phyloP scores from a whole-genome alignment of 1,284 basidiomycete genomes.

The Naganishia cerealis region DNA sequence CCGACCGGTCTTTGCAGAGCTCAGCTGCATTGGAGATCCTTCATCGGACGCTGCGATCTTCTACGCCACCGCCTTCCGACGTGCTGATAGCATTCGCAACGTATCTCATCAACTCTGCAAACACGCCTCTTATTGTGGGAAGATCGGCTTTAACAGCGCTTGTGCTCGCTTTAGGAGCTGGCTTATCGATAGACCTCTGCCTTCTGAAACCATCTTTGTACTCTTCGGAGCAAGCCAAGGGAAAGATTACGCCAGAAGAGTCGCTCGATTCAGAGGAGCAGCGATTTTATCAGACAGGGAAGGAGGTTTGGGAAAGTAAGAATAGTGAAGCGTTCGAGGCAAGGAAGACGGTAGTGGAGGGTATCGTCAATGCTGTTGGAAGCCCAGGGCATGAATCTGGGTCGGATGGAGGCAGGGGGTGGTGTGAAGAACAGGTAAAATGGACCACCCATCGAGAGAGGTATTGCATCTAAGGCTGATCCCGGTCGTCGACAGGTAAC shows the following conservation, averaged over 20 bases:
- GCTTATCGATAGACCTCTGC: constrained; percentile 34
- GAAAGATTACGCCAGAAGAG: constrained; percentile 35
- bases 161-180: constrained; percentile 43
- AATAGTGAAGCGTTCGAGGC: constrained; percentile 38
- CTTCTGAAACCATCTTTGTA: constrained; percentile 23
- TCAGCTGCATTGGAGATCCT: constrained; percentile 11
- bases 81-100: constrained; percentile 38
- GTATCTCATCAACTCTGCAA: constrained; percentile 47
- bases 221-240: constrained; percentile 22
- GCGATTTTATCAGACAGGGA: constrained; percentile 40
- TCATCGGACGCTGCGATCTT: constrained; percentile 2
- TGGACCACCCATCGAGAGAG: background rate
- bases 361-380: constrained; percentile 57
- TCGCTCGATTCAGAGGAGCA: constrained; percentile 33
- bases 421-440: constrained; percentile 91
- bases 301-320: constrained; percentile 39
- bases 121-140: constrained; percentile 49
- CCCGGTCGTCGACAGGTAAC: constrained; percentile 64
- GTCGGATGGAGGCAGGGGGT: constrained; percentile 48
- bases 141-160: constrained; percentile 46
- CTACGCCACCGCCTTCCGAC: constrained; percentile 16
- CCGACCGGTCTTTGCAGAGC: constrained; percentile 16
- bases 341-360: constrained; percentile 45
- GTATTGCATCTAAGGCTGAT: background rate
- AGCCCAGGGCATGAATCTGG: constrained; percentile 32